Evolutionary conservation across 2,329 filamentous ascomycete species (phyloP).

Genomic region (Fusarium sp.): DNA sequence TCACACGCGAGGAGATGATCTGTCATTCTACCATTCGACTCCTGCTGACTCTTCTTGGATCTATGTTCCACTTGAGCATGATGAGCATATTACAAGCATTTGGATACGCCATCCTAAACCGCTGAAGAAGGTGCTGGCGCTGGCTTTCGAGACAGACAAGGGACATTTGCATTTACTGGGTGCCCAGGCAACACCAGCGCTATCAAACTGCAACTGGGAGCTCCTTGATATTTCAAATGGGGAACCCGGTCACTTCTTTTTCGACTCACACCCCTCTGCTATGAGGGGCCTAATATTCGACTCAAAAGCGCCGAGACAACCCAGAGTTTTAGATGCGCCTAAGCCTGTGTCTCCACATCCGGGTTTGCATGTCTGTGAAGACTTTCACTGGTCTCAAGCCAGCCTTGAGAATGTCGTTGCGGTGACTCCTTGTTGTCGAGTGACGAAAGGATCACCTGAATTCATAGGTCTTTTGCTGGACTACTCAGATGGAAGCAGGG

Average conservation of each 20-base stretch:
- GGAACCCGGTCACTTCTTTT: background rate
- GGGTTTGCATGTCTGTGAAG: background rate
- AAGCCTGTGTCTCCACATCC: background rate
- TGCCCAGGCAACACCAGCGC: background rate
- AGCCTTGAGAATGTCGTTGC: background rate
- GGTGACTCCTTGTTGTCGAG: background rate
- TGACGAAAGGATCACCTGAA: background rate
- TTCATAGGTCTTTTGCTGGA: background rate
- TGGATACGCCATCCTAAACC: background rate
- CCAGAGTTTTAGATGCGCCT: background rate
- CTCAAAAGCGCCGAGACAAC: background rate
- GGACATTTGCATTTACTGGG: background rate
- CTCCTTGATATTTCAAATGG: background rate
- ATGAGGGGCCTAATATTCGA: background rate
- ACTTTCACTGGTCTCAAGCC: conserved; percentile 2
- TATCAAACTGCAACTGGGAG: background rate
- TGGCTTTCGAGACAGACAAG: background rate
- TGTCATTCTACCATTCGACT: conserved; percentile 1
- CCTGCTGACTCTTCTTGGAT: background rate
- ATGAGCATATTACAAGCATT: background rate
- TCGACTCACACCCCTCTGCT: background rate
- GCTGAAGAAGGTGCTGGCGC: background rate
- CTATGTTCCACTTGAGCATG: background rate
- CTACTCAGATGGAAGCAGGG: background rate
- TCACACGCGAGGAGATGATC: background rate